Evolutionary conservation across 768 basidiomycete species (phyloP), one percentile per base, ranked within the genome.

Genomic region (Dioszegia aurantiaca): DNA sequence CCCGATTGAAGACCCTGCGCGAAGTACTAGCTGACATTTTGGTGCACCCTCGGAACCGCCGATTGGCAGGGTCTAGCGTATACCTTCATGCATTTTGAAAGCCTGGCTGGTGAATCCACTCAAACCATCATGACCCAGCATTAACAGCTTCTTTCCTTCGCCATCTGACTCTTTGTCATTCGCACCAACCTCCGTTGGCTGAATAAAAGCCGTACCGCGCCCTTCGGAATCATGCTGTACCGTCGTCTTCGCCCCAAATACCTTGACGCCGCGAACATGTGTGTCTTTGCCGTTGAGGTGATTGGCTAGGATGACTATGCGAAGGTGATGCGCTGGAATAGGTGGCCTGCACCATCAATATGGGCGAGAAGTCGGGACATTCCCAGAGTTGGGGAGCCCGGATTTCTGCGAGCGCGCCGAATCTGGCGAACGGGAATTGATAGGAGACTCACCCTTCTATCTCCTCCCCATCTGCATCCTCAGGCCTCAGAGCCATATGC

Each of bases 211-310:
- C 37, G 9, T 14, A 12, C 41, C 45, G 24, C 37, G 40, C 23
- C 30, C 51, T 48, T 21, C 19, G 9, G 46, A 70, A 75, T 53
- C 2, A 30, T 26, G 31, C 26, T 26, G 11, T 19, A 40, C n/a
- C 16, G 51, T 40, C 23, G 37, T 39, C 16, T 47, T 37, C 12
- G 90, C 88, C 0, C 91, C 94, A 54, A 90, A 83, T n/a, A 97
- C 82, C 33, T 82, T 85, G 39, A 98, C 77, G 3, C 94, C 93
- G 12, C 95, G 85, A 17, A 99, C 89, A 78, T 99, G 95, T 9
- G 95, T 98, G 77, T 99, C 95, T 74, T 98, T 98, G 5, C 95
- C 95, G 67, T 93, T 97, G 86, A 95, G 87, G 72, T 98, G 92
- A 72, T 98, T 99, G 21, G 87, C 85, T 14, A 91, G 81, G 47